phyloP scores from a whole-genome alignment of 2,329 filamentous ascomycete species.

The Teratosphaeriaceae sp. region DNA sequence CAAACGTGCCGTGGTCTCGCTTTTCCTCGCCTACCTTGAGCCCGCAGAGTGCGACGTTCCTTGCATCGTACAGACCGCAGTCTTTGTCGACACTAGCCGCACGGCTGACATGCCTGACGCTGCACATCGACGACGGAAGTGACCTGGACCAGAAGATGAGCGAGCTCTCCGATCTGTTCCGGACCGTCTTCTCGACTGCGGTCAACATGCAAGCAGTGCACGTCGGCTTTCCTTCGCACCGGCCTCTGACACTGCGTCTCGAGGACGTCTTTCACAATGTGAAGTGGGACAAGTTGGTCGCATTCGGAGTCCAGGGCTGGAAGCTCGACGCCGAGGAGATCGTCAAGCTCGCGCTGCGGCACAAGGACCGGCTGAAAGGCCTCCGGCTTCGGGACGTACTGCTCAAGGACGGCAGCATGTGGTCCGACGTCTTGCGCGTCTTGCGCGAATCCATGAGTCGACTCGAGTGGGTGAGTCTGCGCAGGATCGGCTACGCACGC shows the following conservation, averaged over 20 bases:
- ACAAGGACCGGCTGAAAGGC: constrained; percentile 51
- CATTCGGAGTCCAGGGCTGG: constrained; percentile 62
- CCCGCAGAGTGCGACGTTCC: constrained; percentile 49
- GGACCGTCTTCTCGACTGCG: constrained; percentile 51
- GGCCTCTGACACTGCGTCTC: constrained; percentile 51
- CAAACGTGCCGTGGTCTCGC: constrained; percentile 49
- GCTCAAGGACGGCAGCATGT: constrained; percentile 52
- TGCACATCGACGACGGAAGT: constrained; percentile 55
- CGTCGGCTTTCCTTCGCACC: constrained; percentile 55
- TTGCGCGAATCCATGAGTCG: constrained; percentile 51
- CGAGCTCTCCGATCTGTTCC: constrained; percentile 52
- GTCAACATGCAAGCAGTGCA: constrained; percentile 57
- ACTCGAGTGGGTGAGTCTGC: constrained; percentile 57
- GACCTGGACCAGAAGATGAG: constrained; percentile 53
- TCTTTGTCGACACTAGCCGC: constrained; percentile 47
- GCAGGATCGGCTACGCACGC: constrained; percentile 53
- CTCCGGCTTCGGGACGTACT: constrained; percentile 55
- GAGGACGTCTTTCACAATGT: constrained; percentile 58
- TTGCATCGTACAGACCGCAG: constrained; percentile 42
- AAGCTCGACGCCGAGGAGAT: constrained; percentile 55
- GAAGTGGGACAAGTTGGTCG: constrained; percentile 54
- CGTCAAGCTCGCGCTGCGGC: constrained; percentile 49
- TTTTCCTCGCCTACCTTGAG: constrained; percentile 59
- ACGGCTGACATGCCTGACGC: constrained; percentile 55
- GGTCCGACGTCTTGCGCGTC: constrained; percentile 54